Conservation (phyloP, 306 rosid species). For the Prinsepia uniflora region DNA sequence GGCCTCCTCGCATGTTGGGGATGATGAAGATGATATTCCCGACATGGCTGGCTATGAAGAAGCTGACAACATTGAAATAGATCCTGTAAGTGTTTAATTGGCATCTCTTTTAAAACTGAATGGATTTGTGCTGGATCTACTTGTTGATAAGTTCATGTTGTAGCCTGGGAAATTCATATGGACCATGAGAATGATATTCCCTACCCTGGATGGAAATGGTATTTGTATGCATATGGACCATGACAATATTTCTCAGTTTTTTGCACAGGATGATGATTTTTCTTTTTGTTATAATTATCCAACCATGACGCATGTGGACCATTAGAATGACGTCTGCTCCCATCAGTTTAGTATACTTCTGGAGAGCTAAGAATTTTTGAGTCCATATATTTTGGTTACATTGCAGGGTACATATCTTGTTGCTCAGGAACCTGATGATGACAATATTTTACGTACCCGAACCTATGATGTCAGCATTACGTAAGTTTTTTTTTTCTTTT, state of each 20-base stretch:
- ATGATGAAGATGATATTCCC: slow-evolving; percentile 86
- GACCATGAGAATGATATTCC: too few species aligned
- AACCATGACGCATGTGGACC: not conserved
- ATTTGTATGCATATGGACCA: not conserved
- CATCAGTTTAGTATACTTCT: not conserved
- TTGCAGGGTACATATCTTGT: slow-evolving; percentile 49
- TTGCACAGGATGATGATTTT: not conserved
- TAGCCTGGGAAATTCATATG: not conserved
- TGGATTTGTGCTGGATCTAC: not conserved
- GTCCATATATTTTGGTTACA: not conserved
- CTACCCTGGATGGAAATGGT: too few species aligned
- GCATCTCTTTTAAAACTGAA: not conserved
- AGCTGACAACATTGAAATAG: slow-evolving; percentile 65
- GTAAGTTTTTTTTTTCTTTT: slow-evolving; percentile 41
- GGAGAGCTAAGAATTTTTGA: not conserved
- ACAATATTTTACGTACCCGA: slow-evolving; percentile 84
- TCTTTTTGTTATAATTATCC: too few species aligned
- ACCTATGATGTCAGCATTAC: slow-evolving; percentile 92
- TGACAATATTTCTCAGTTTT: not conserved
- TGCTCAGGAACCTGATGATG: slow-evolving; percentile 88
- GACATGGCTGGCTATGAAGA: slow-evolving; percentile 85
- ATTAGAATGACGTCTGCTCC: not conserved
- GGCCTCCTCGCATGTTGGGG: slow-evolving; percentile 48
- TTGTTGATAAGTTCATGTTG: not conserved
- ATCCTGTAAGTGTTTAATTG: slow-evolving; percentile 41